Conservation (phyloP, 768 basidiomycete genomes). For the Dictyophora rubrovolvata region DNA sequence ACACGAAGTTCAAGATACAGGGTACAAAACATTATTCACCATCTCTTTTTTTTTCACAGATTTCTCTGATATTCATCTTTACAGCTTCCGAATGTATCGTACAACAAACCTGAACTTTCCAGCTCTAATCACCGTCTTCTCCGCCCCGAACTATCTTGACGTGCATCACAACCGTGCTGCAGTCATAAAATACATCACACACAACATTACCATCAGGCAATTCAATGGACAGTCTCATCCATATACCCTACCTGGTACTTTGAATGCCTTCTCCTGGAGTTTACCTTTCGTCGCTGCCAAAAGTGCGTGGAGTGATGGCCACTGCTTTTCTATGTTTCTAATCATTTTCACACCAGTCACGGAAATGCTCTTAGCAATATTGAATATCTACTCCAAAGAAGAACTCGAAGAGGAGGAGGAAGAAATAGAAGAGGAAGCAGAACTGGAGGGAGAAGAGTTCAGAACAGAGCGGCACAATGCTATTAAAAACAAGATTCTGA, state of each 20-base stretch:
- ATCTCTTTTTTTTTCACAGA: no score
- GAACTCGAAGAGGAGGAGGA: slow-evolving; percentile 37
- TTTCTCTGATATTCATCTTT: neutral
- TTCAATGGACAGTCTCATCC: slow-evolving; percentile 76
- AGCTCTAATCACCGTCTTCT: slow-evolving; percentile 95
- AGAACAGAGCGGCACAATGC: slow-evolving; percentile 26
- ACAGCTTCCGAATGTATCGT: slow-evolving; percentile 84
- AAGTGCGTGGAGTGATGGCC: slow-evolving; percentile 44
- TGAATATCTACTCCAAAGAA: slow-evolving; percentile 40
- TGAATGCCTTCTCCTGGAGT: slow-evolving; percentile 98
- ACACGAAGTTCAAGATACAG: slow-evolving; percentile 95
- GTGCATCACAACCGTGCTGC: slow-evolving; percentile 96
- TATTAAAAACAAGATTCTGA: slow-evolving; percentile 44
- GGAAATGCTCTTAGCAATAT: slow-evolving; percentile 43
- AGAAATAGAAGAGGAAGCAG: slow-evolving; percentile 23
- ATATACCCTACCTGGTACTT: slow-evolving; percentile 87
- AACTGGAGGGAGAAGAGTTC: neutral
- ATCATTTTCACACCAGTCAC: slow-evolving; percentile 27
- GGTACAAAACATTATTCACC: slow-evolving; percentile 43
- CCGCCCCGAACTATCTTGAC: slow-evolving; percentile 93
- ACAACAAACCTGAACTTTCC: slow-evolving; percentile 95
- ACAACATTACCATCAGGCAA: slow-evolving; percentile 91
- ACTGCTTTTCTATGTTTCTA: neutral
- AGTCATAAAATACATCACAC: slow-evolving; percentile 93
- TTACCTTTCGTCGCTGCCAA: slow-evolving; percentile 95